Conservation (phyloP, 202 grass and related monocot genomes). For the Setaria viridis region DNA sequence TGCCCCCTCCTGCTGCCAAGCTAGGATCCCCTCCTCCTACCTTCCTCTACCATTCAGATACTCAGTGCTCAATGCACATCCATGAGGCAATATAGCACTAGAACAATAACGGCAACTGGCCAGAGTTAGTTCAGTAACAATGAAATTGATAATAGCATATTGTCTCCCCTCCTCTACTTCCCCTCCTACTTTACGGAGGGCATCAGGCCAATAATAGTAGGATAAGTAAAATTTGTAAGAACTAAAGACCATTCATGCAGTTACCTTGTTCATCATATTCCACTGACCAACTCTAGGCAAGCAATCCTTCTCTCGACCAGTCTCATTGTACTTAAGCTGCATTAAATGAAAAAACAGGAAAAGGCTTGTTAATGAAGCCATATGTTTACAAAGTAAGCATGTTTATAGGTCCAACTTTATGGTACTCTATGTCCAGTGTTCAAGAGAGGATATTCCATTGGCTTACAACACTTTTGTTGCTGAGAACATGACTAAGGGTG, state of each 20-base stretch:
- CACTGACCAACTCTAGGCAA: slow-evolving; percentile 81
- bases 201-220: slow-evolving; percentile 6
- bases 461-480: not conserved
- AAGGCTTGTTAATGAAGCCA: slow-evolving; percentile 6
- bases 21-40: too few relatives aligned
- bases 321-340: slow-evolving; percentile 90
- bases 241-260: slow-evolving; percentile 19
- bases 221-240: slow-evolving; percentile 26
- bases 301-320: slow-evolving; percentile 82
- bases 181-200: not conserved
- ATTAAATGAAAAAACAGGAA: slow-evolving; percentile 32
- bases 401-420: not conserved
- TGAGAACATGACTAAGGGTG: not conserved
- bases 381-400: slow-evolving; percentile 11
- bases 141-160: not conserved
- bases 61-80: too few relatives aligned
- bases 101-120: not conserved
- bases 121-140: not conserved
- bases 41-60: too few relatives aligned
- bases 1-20: too few relatives aligned
- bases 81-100: not conserved
- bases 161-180: not conserved
- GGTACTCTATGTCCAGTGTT: not conserved
- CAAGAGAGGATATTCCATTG: slow-evolving; percentile 10
- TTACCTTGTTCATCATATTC: slow-evolving; percentile 99